Percentiles rank a stretch among this genome's conserved stretches.
Conservation (phyloP, 1,284 basidiomycete species). For the Leccinum subfulvum region DNA sequence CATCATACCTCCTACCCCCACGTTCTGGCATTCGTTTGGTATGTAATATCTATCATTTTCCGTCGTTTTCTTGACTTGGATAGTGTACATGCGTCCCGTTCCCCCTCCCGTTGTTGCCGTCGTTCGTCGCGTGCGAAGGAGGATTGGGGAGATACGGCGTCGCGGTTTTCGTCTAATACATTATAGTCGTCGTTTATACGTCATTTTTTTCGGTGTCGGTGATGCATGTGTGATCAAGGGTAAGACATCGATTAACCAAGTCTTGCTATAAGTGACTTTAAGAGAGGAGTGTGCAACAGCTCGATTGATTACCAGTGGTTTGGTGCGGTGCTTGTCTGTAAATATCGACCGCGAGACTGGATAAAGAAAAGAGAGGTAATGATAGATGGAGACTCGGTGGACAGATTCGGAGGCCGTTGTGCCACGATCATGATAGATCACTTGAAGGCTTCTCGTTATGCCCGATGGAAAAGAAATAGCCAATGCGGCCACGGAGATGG, state of each 20-base stretch:
- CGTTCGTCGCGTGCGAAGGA: not conserved
- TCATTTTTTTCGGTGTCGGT: not conserved
- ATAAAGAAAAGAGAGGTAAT: not conserved
- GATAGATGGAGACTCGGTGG: not conserved
- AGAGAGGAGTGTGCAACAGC: not conserved
- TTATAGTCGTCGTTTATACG: constrained; percentile 38
- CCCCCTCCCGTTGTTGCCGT: not conserved
- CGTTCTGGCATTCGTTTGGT: constrained; percentile 25
- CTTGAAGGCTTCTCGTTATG: not conserved
- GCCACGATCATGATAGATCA: not conserved
- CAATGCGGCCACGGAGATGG: not conserved
- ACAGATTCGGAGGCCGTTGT: not conserved
- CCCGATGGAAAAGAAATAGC: not conserved
- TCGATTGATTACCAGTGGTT: not conserved
- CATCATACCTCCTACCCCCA: constrained; percentile 10
- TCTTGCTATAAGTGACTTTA: not conserved
- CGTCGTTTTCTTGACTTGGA: not conserved
- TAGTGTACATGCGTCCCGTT: constrained; percentile 28
- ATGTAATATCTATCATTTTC: constrained; percentile 35
- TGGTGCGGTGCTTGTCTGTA: not conserved
- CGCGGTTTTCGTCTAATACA: constrained; percentile 30
- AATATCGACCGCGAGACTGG: not conserved
- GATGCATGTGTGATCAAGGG: not conserved
- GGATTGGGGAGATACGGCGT: constrained; percentile 8
- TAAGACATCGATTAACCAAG: not conserved